A percentile compares a stretch with the other conserved stretches of the same genome.
Evolutionary conservation across 129 eudicot species (phyloP).

Genomic region (Tanacetum coccineum): DNA sequence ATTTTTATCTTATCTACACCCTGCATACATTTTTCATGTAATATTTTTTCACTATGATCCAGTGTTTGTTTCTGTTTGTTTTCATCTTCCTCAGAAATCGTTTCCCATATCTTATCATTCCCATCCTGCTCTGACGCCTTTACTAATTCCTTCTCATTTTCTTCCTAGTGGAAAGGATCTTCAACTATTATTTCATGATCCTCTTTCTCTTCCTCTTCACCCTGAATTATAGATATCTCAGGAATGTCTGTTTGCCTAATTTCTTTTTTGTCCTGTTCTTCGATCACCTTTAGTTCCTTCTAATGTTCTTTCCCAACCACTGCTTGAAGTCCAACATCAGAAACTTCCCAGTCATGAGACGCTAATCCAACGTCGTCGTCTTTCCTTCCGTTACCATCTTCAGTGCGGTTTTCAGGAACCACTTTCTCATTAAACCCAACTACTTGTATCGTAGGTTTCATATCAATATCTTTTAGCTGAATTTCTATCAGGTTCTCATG

Average conservation of each 20-base stretch:
- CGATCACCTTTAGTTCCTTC: conserved; percentile 29
- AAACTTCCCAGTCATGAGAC: conserved; percentile 30
- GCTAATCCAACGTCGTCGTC: conserved; percentile 29
- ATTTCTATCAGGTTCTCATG: conserved; percentile 39
- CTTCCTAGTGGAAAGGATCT: too few species aligned
- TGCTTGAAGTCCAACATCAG: conserved; percentile 34
- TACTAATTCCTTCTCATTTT: too few species aligned
- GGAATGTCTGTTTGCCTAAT: conserved; percentile 33
- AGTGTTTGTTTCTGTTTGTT: too few species aligned
- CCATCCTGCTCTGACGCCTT: too few species aligned
- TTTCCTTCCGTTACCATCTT: conserved; percentile 28
- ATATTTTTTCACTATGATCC: too few species aligned
- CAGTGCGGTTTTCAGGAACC: conserved; percentile 26
- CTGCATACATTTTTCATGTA: conserved; percentile 14
- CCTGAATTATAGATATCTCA: conserved; percentile 25
- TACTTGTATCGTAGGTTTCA: conserved; percentile 14
- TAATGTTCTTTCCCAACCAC: conserved; percentile 26
- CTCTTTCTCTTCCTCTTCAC: conserved; percentile 14
- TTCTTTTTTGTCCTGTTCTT: conserved; percentile 32
- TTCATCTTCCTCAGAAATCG: too few species aligned
- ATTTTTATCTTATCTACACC: conserved; percentile 8
- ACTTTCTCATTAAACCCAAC: conserved; percentile 4
- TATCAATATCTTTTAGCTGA: conserved; percentile 39
- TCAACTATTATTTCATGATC: conserved; percentile 31
- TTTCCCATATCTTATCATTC: too few species aligned